Percentiles rank a stretch among this genome's conserved stretches.
Conservation (phyloP, 805 yeast species). For the Candida endomychidarum region DNA sequence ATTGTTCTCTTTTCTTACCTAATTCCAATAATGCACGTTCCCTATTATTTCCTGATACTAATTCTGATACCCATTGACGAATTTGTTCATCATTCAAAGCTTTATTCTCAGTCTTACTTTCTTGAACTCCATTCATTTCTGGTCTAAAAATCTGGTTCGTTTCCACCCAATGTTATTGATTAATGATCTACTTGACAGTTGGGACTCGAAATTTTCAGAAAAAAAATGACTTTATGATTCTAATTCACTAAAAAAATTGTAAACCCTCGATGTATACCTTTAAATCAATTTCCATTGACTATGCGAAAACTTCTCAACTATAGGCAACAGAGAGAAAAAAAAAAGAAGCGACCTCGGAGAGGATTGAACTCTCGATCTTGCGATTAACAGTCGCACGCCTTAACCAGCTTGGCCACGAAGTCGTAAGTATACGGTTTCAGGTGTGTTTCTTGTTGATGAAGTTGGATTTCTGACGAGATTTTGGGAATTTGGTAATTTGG, state of each 20-base stretch:
- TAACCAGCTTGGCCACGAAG: slow-evolving; percentile 23
- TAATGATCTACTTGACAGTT: too few species aligned
- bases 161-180: neutral
- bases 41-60: slow-evolving; percentile 85
- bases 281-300: neutral
- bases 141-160: neutral
- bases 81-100: slow-evolving; percentile 69
- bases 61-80: slow-evolving; percentile 84
- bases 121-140: slow-evolving; percentile 2
- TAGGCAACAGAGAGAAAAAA: slow-evolving; percentile 1
- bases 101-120: slow-evolving; percentile 9
- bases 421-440: slow-evolving; percentile 3
- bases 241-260: neutral
- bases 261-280: neutral
- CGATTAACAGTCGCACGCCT: slow-evolving; percentile 22
- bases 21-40: slow-evolving; percentile 91
- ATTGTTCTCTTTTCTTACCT: slow-evolving; percentile 92
- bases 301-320: slow-evolving; percentile 4
- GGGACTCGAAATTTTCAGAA: too few species aligned
- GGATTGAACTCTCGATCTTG: slow-evolving; percentile 22
- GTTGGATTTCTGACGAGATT: too few species aligned
- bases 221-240: neutral
- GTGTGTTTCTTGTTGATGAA: too few species aligned
- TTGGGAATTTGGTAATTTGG: too few species aligned
- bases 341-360: slow-evolving; percentile 20